Evolutionary conservation across 192 early-diverging fungal species (phyloP), one percentile per base, ranked within the genome.

Genomic region (Entomortierella chlamydospora): DNA sequence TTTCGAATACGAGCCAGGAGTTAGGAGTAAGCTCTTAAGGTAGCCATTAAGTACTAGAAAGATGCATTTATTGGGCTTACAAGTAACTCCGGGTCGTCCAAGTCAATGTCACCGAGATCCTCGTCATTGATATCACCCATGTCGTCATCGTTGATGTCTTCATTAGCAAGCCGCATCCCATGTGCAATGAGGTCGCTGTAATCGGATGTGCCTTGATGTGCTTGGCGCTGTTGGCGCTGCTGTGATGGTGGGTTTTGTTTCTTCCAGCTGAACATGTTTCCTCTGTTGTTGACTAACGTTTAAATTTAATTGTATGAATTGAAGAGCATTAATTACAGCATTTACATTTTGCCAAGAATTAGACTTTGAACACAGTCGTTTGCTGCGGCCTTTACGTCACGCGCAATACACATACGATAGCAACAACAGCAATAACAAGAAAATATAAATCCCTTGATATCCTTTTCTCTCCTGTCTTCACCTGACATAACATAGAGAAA

Each of bases 51-150:
- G 15, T 47, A 3, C 5, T 47, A 20, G 1, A 17, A 30, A 17
- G 8, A 23, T 50, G 15, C 7, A 50, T 50, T 22, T 26, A 25
- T 13, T 29, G 25, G 52, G 28, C 28, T 62, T 86, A 89, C 88
- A 68, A 89, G 50, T 12, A 89, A 64, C 12, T 87, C 88, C 22
- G 88, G 86, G 70, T 89, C 83, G 57, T 83, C 63, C 13, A 87
- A 31, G 57, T 88, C 88, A 25, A 64, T 64, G 41, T 83, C 87
- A 18, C 57, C 82, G 3, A 82, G 41, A 57, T 77, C 71, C 28
- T 70, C 74, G 17, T 62, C 69, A 6, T 53, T 58, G 30, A 64
- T 47, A 51, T 70, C 68, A 1, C 68, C 60, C 41, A 66, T 52
- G 28, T 74, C 81, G 45, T 37, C 71, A 13, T 45, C 59, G 50